Evolutionary conservation across 805 yeast species (phyloP).

Genomic region (Saturnispora sekii): DNA sequence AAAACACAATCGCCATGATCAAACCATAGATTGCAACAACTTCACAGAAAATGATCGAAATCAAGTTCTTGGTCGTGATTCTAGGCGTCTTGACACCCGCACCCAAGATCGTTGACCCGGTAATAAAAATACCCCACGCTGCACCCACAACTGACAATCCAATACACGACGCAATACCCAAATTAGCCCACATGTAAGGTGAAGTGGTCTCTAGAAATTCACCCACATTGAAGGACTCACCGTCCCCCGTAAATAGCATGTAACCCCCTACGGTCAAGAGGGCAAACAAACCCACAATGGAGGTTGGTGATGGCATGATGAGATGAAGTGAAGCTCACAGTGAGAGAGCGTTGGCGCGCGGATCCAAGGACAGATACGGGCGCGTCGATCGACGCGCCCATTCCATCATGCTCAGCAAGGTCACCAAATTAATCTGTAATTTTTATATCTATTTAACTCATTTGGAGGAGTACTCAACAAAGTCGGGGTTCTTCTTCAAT

Average conservation of each 20-base stretch:
- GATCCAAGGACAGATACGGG: not conserved
- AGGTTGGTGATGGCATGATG: slow-evolving; percentile 1
- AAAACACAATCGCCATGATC: slow-evolving; percentile 94
- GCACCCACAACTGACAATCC: slow-evolving; percentile 96
- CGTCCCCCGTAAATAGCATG: slow-evolving; percentile 83
- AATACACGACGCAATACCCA: slow-evolving; percentile 85
- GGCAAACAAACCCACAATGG: slow-evolving; percentile 8
- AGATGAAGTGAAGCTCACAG: too few species aligned
- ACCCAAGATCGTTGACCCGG: slow-evolving; percentile 90
- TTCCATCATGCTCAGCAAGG: not conserved
- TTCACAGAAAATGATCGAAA: slow-evolving; percentile 96
- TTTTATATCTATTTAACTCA: not conserved
- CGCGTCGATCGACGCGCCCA: slow-evolving; percentile 1
- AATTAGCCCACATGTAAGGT: slow-evolving; percentile 94
- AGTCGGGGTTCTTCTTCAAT: slow-evolving; percentile 83
- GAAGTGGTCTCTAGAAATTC: slow-evolving; percentile 75
- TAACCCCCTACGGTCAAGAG: slow-evolving; percentile 20
- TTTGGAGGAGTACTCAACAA: slow-evolving; percentile 33
- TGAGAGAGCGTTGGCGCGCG: too few species aligned
- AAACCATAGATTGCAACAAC: slow-evolving; percentile 98
- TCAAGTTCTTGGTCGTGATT: slow-evolving; percentile 93
- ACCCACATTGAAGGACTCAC: slow-evolving; percentile 88
- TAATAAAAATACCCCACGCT: slow-evolving; percentile 97
- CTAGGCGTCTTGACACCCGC: slow-evolving; percentile 98
- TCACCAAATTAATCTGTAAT: not conserved